Evolutionary conservation across 805 yeast genomes (phyloP), one percentile per base, ranked within the genome.

Genomic region (Clavispora carvajalis): DNA sequence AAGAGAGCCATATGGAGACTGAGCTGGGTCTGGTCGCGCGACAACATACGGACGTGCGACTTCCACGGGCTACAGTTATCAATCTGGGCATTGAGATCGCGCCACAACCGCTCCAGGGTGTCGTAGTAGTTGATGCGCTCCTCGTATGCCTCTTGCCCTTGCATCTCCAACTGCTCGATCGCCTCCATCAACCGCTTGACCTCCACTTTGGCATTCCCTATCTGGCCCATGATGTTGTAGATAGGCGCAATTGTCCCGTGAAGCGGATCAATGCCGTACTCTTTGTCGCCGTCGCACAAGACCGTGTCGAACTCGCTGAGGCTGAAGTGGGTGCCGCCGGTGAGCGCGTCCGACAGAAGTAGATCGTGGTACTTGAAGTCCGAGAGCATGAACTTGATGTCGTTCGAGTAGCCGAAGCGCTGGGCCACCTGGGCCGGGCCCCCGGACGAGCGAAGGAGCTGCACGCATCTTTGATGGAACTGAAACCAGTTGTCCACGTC

Each of bases 291-390:
- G 11, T 44, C 46, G 17, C 25, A 29, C 23, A 51, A 33, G 12
- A 54, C 47, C 10, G 34, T 36, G 12, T 37, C 44, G 39, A 49
- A 53, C 19, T 46, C 48, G 4, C 40, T 41, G n/a, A 46, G 34
- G 7, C 46, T 39, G 29, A 48, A 52, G 16, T 39, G 43, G 23
- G 55, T 52, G 16, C 57, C 57, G 18, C 34, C 34, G 1, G 38
- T 38, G 17, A 52, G 45, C 10, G 52, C 43, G n/a, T 38, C 38
- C 21, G 49, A 46, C 24, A 50, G 48, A 12, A 53, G 51, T 18
- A 52, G 29, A 39, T 53, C 57, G 37, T 53, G 57, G 39, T 46
- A 52, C 37, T 49, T 47, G 40, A 53, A 53, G 36, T 53, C 52
- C 21, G 48, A 43, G 24, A 53, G 37, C 24, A 52, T 42, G 53